A percentile compares a stretch with the other conserved stretches of the same genome.
phyloP scores from a whole-genome alignment of 164 flowering plant species.

The Cinnamomum chago region DNA sequence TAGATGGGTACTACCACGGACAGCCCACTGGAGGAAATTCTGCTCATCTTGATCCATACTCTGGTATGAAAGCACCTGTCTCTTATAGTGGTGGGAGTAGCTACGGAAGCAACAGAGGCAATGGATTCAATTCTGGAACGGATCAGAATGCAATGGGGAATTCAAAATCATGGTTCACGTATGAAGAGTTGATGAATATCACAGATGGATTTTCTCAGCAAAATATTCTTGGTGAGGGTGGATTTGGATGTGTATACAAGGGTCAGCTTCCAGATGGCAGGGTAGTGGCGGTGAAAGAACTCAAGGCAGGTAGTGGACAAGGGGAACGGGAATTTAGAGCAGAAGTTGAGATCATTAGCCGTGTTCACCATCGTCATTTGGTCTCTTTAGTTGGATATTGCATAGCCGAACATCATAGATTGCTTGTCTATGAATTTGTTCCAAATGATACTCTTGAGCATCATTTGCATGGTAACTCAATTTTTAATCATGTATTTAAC shows the following conservation, averaged over 20 bases:
- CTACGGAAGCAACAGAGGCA: constrained; percentile 1
- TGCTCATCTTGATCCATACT: constrained; percentile 9
- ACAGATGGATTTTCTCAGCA: constrained; percentile 52
- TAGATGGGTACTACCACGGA: constrained; percentile 31
- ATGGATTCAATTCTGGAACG: constrained; percentile 2
- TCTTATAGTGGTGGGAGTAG: constrained; percentile 12
- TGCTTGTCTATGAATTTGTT: constrained; percentile 78
- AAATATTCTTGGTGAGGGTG: constrained; percentile 73
- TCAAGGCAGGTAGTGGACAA: constrained; percentile 75
- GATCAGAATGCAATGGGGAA: not conserved
- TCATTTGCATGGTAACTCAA: constrained; percentile 5
- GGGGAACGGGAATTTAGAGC: constrained; percentile 85
- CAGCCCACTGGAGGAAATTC: constrained; percentile 14
- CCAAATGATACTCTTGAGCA: constrained; percentile 43
- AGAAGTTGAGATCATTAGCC: constrained; percentile 81
- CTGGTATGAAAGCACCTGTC: constrained; percentile 17
- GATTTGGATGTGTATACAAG: constrained; percentile 80
- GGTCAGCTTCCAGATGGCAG: constrained; percentile 66
- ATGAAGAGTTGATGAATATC: constrained; percentile 60
- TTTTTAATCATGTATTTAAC: not conserved
- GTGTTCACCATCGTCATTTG: constrained; percentile 57
- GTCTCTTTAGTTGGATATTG: constrained; percentile 54
- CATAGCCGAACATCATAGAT: constrained; percentile 50
- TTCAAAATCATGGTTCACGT: constrained; percentile 32
- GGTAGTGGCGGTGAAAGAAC: constrained; percentile 67